Base-by-base conservation (phyloP, 2,329 filamentous ascomycete genomes). In the Chalara sp. region DNA sequence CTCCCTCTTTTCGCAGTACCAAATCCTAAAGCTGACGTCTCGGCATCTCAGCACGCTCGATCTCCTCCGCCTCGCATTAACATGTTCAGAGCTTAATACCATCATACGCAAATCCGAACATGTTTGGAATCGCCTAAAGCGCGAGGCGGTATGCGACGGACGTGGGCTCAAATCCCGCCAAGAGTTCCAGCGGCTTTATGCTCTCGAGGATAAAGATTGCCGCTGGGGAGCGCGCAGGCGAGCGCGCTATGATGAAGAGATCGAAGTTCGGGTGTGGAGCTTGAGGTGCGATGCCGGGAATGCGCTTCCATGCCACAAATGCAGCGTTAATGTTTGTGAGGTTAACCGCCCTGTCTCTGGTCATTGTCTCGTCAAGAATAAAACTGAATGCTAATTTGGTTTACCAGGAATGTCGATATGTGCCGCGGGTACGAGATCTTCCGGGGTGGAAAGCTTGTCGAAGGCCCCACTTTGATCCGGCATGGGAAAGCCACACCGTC, bases 211-310 rank as follows among this genome's bases (percentile, higher is more conserved):
- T 5, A 8, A 40, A 5, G 33, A 48, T 21, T 46, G 3, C 32
- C 28, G n/a, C 6, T 43, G 39, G 41, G 45, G 42, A 39, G 28
- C 32, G n/a, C 6, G 47, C 2, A 52, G 49, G 13, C 49, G 29
- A 42, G 11, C 32, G 13, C 29, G 33, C 42, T 53, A 51, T 42
- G 53, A 55, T 31, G 53, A 55, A 40, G 53, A 55, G 33, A n/a
- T 55, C 42, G 53, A 55, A 32, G 50, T 55, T 35, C 44, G 53
- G n/a, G 50, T 55, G 4, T 55, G 53, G 53, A 53, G 53, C 29
- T 11, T 45, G n/a, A 53, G 48, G 28, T 55, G 53, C 35, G 53
- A 55, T 46, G 31, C 44, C 5, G 42, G 35, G 35, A 48, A 55
- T 40, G 50, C 29, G 8, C 46, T 55, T 35, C 53, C 53, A 7